Percentiles rank a stretch among this genome's conserved stretches.
Evolutionary conservation across 2,329 filamentous ascomycete species (phyloP).

Genomic region (Keithomyces neogunnii): DNA sequence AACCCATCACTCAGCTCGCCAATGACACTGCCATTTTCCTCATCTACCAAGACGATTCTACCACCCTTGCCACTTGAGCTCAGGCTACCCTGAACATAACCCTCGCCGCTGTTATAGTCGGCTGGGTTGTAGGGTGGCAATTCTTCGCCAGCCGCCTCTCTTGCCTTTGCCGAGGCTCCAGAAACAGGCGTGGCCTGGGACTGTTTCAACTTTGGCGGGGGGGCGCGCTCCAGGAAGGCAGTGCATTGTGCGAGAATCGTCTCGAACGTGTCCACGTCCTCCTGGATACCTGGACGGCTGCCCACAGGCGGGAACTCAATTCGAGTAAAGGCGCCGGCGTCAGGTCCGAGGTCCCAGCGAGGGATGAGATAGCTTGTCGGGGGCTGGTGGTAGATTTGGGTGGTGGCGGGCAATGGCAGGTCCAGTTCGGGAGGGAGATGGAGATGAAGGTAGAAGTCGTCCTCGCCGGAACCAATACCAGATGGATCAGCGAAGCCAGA

Average conservation of each 20-base stretch:
- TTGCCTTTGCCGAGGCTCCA: conserved; percentile 29
- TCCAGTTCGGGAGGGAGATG: conserved; percentile 93
- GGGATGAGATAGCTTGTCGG: conserved; percentile 90
- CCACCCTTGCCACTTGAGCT: conserved; percentile 49
- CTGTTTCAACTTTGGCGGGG: conserved; percentile 42
- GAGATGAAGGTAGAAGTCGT: conserved; percentile 95
- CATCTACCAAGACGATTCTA: conserved; percentile 86
- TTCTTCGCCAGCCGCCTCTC: conserved; percentile 32
- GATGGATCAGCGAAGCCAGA: conserved; percentile 55
- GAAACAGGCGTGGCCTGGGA: conserved; percentile 17
- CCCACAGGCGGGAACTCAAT: conserved; percentile 80
- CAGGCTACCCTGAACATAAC: conserved; percentile 57
- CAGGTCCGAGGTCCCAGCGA: conserved; percentile 84
- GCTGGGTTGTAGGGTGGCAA: conserved; percentile 70
- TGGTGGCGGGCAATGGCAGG: conserved; percentile 85
- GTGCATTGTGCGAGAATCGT: conserved; percentile 98
- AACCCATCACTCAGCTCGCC: conserved; percentile 82
- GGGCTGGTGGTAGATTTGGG: conserved; percentile 94
- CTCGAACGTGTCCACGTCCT: conserved; percentile 94
- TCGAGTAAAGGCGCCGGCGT: conserved; percentile 82
- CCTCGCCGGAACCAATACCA: conserved; percentile 52
- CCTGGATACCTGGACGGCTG: conserved; percentile 65
- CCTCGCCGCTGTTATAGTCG: conserved; percentile 71
- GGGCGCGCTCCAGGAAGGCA: conserved; percentile 80
- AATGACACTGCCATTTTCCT: conserved; percentile 92